phyloP scores from a whole-genome alignment of 106 monocot species.

The Phalaenopsis aphrodite region DNA sequence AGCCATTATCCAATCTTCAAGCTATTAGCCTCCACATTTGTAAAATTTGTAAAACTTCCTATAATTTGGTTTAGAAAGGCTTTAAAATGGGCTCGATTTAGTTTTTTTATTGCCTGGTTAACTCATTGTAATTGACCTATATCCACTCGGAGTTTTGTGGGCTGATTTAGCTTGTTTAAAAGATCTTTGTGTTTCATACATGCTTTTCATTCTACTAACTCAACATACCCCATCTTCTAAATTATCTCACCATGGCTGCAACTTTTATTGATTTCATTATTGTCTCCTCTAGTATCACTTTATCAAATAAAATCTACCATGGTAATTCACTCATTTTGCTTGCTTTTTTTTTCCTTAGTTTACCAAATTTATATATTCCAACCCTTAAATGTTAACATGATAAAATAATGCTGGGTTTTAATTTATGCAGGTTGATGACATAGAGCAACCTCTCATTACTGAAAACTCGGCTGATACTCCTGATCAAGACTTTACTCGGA shows the following conservation, averaged over 20 bases:
- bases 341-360: background rate
- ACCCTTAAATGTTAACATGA: background rate
- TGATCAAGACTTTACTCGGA: slow-evolving; percentile 30
- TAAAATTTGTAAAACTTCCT: no score
- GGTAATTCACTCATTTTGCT: background rate
- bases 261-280: slow-evolving; percentile 1
- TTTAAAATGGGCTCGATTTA: no score
- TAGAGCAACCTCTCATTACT: slow-evolving; percentile 67
- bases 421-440: slow-evolving; percentile 57
- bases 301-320: background rate
- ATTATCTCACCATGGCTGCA: background rate
- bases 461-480: slow-evolving; percentile 24
- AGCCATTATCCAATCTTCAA: background rate
- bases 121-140: no score
- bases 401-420: slow-evolving; percentile 1
- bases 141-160: no score
- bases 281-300: background rate
- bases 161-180: no score
- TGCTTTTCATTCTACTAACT: no score
- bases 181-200: no score
- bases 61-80: no score
- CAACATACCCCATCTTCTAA: background rate
- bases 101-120: no score
- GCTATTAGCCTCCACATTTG: background rate
- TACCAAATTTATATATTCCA: background rate